Conservation (phyloP, 169 alveolate species). For the Plasmodium ovale region DNA sequence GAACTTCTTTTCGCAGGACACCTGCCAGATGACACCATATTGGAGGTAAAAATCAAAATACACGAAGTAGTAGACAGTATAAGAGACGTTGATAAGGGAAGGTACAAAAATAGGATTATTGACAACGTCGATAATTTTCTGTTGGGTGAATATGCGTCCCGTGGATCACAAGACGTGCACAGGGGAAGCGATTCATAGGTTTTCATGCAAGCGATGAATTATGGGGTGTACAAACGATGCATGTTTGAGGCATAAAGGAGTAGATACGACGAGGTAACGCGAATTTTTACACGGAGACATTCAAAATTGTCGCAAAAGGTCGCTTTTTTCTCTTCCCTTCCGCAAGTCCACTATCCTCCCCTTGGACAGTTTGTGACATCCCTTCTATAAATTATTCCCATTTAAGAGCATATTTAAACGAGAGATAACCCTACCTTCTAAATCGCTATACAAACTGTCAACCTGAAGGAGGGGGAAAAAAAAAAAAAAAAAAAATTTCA, state of each 20-base stretch:
- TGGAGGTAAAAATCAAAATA: conserved; percentile 49
- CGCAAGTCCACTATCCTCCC: not conserved
- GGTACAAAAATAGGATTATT: not conserved
- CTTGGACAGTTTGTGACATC: not conserved
- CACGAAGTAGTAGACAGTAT: conserved; percentile 2
- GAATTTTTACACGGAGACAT: too few relatives aligned
- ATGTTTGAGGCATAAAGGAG: too few relatives aligned
- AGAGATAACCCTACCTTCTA: conserved; percentile 19
- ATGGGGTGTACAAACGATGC: too few relatives aligned
- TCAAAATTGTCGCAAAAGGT: too few relatives aligned
- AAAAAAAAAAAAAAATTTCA: not conserved
- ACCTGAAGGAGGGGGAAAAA: not conserved
- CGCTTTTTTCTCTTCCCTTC: too few relatives aligned
- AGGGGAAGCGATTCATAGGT: not conserved
- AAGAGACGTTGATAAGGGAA: not conserved
- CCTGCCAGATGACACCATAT: conserved; percentile 6
- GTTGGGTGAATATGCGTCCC: not conserved
- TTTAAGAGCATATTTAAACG: conserved; percentile 18
- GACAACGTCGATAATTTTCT: conserved; percentile 8
- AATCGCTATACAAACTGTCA: conserved; percentile 33
- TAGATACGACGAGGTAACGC: too few relatives aligned
- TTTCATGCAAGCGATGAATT: not conserved
- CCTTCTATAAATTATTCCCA: not conserved
- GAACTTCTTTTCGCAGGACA: not conserved
- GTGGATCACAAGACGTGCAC: not conserved